Percentiles rank a stretch among this genome's conserved stretches.
Conservation (phyloP, 805 yeast genomes). For the Vanderwaltozyma tropicalis region DNA sequence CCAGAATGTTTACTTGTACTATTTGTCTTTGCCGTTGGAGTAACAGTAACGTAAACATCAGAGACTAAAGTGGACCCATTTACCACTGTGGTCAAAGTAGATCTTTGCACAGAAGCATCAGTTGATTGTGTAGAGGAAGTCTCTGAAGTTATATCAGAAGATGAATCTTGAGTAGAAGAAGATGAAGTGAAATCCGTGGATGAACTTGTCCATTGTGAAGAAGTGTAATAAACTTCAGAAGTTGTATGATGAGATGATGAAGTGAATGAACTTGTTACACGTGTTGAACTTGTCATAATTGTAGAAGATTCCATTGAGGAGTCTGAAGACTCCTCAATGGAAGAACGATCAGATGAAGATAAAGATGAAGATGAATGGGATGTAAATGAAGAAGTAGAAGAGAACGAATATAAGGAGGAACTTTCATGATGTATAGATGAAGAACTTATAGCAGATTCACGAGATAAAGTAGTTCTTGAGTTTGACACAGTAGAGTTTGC, state of each 20-base stretch:
- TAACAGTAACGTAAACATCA: slow-evolving; percentile 23
- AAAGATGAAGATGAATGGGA: slow-evolving; percentile 3
- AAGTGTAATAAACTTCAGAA: slow-evolving; percentile 1
- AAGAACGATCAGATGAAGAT: slow-evolving; percentile 2
- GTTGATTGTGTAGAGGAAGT: slow-evolving; percentile 1
- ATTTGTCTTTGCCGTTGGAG: slow-evolving; percentile 17
- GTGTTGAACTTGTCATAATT: slow-evolving; percentile 2
- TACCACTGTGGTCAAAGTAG: slow-evolving; percentile 22
- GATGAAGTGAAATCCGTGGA: slow-evolving; percentile 9
- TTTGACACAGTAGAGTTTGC: too few species aligned
- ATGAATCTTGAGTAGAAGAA: slow-evolving; percentile 9
- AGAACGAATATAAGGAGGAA: too few species aligned
- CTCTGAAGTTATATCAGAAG: slow-evolving; percentile 8
- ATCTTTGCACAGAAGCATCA: slow-evolving; percentile 2
- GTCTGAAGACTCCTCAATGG: not conserved
- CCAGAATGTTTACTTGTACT: slow-evolving; percentile 25
- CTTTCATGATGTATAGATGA: too few species aligned
- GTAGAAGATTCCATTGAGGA: too few species aligned
- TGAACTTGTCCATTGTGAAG: slow-evolving; percentile 6
- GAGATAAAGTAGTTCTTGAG: too few species aligned
- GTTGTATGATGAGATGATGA: slow-evolving; percentile 1
- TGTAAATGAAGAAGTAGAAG: not conserved
- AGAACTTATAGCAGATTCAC: too few species aligned
- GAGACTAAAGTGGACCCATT: slow-evolving; percentile 28
- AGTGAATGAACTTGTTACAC: not conserved